Evolutionary conservation across 768 basidiomycete genomes (phyloP).

Genomic region (Atractiella rhizophila): DNA sequence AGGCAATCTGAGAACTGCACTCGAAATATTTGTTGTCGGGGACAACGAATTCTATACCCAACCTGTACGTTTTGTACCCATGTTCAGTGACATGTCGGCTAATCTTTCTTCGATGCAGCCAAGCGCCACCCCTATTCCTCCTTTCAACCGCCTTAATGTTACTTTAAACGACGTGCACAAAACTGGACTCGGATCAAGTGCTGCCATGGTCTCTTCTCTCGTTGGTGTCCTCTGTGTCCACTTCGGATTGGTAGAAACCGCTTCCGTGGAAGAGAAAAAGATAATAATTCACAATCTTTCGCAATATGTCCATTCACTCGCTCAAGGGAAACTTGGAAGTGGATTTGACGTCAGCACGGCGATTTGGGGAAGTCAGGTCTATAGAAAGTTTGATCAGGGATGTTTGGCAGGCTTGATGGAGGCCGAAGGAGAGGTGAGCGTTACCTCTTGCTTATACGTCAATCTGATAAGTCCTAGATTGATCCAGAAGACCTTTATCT

Average conservation of each 20-base stretch:
- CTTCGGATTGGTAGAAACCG: background rate
- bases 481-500: conserved; percentile 24
- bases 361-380: conserved; percentile 79
- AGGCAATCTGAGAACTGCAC: conserved; percentile 25
- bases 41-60: conserved; percentile 99
- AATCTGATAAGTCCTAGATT: background rate
- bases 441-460: too few species aligned
- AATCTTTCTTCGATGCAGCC: background rate
- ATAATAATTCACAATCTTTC: conserved; percentile 67
- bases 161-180: conserved; percentile 68
- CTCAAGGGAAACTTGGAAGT: conserved; percentile 92
- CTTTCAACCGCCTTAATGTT: conserved; percentile 48
- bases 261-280: conserved; percentile 1
- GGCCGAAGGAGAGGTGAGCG: conserved; percentile 22
- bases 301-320: conserved; percentile 82
- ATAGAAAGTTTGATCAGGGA: conserved; percentile 55
- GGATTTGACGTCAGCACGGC: conserved; percentile 92
- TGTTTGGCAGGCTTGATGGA: conserved; percentile 30
- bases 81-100: background rate
- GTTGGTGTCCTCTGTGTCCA: conserved; percentile 63
- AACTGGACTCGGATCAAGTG: conserved; percentile 89
- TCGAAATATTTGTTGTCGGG: conserved; percentile 60
- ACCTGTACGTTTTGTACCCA: conserved; percentile 4
- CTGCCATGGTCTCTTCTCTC: conserved; percentile 85
- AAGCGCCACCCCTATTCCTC: conserved; percentile 26